Evolutionary conservation across 2,329 filamentous ascomycete species (phyloP).

Genomic region (Periconia sp.): DNA sequence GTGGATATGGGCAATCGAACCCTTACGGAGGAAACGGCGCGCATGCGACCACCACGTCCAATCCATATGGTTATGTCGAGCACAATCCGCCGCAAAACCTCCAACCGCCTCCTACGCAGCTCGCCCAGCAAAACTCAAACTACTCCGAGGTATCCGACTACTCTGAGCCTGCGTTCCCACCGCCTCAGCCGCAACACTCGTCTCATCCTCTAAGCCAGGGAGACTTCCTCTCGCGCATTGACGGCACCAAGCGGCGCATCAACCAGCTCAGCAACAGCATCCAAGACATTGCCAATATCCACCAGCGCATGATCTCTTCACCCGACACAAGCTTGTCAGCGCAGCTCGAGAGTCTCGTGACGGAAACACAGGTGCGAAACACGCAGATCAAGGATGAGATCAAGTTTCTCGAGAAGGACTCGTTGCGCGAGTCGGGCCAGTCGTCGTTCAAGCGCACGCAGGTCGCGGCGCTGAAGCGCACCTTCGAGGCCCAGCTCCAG

Average conservation of each 20-base stretch:
- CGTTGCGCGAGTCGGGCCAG: slow-evolving; percentile 62
- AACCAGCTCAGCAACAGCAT: slow-evolving; percentile 67
- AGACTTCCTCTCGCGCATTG: slow-evolving; percentile 70
- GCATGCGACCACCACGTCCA: background rate
- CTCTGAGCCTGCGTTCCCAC: background rate
- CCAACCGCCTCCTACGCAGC: slow-evolving; percentile 29
- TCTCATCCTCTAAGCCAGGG: slow-evolving; percentile 60
- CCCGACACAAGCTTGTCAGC: slow-evolving; percentile 56
- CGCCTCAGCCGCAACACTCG: slow-evolving; percentile 56
- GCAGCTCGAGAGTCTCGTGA: slow-evolving; percentile 67
- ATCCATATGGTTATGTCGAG: background rate
- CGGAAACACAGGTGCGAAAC: slow-evolving; percentile 72
- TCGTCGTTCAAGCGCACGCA: slow-evolving; percentile 68
- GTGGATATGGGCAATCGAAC: slow-evolving; percentile 32
- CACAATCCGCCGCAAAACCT: background rate
- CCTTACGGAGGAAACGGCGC: slow-evolving; percentile 39
- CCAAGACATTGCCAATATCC: slow-evolving; percentile 66
- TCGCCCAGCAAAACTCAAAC: slow-evolving; percentile 40
- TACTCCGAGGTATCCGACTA: slow-evolving; percentile 43
- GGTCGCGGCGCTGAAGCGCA: slow-evolving; percentile 68
- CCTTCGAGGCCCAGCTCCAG: slow-evolving; percentile 71
- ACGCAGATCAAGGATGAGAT: slow-evolving; percentile 78
- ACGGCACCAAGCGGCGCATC: slow-evolving; percentile 69
- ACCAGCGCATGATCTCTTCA: slow-evolving; percentile 71
- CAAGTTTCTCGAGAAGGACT: slow-evolving; percentile 72